Evolutionary conservation across 1,139 yeast genomes (phyloP), one percentile per base, ranked within the genome.

Genomic region (Saccharomyces hybrid): DNA sequence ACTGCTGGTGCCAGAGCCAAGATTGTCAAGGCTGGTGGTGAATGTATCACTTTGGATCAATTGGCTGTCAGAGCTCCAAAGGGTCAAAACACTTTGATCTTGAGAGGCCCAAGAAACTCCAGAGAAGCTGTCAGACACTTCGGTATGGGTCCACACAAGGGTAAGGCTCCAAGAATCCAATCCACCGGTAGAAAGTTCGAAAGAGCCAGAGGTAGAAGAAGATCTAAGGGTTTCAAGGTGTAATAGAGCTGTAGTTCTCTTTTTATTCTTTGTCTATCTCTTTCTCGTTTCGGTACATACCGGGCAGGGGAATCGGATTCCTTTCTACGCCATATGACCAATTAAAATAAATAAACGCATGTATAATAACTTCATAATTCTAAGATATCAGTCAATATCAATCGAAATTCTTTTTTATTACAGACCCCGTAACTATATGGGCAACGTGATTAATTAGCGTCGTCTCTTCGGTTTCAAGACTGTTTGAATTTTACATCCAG

Each of bases 111-210:
- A 82, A 89, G 97, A 87, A 83, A 81, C 81, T 75, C 96, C 78
- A 89, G 99, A 84, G 98, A 93, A 83, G 97, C 99, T 72, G 98
- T 89, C 73, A 89, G 98, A 84, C 99, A 93, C 88, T 95, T 95
- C 76, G 99, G 99, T 79, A 77, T 93, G 80, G 99, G 99, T 81
- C 99, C 99, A 74, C 98, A 95, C 95, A 88, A 88, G 85, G 81
- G 84, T 81, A 95, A 93, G 88, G 99, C 98, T 74, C 99, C 99
- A 81, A 90, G 96, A 84, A 86, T 93, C 78, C 74, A 80, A 75
- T 91, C 98, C 66, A 90, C 83, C 79, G 99, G 99, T 78, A 93
- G 98, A 85, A 95, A 93, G 83, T 93, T 93, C 84, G 99, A 95
- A 86, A 89, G 95, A 80, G 99, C 97, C 73, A 93, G 99, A 88